Evolutionary conservation across 768 basidiomycete genomes (phyloP), one percentile per base, ranked within the genome.

Genomic region (Fomitopsis pulvina): DNA sequence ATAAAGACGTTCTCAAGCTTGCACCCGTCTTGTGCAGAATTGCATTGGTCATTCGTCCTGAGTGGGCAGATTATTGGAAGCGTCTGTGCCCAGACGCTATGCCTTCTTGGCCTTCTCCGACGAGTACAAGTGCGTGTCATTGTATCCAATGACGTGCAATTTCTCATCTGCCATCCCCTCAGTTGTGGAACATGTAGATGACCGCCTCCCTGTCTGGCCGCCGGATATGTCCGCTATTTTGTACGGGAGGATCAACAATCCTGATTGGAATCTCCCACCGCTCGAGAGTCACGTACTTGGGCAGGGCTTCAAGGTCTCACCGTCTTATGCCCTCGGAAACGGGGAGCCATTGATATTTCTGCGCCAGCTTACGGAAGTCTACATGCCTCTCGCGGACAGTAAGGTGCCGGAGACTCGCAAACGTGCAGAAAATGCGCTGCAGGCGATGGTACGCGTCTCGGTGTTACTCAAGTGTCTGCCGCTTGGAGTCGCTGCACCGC

Each of bases 1-100:
- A 83, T 41, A 66, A 74, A 38, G 74, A 75, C 2, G 69, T 93
- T 30, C 58, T 76, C 37, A 66, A 70, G 45, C 68, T 93, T 9
- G 81, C 75, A 8, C 78, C 81, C 7, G 56, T 87, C 26, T 75
- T 89, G 26, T 85, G 84, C 60, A 71, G 72, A 4, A 64, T 87
- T 50, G 81, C 84, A 47, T 60, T 75, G 21, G 68, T 78, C 12
- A 76, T 89, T 14, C 79, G 87, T 18, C 81, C 83, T 0, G 92
- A 92, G 60, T 95, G 92, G 93, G 80, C 80, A 5, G 92, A 96
- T 66, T 93, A 93, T 61, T 95, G 92, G 93, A 85, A 85, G 59
- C 77, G 92, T 11, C 68, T 91, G 37, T 81, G 81, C 57, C 87
- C 91, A 3, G 75, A 78, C 40, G 74, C 75, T 24, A 68, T 76